Percentiles rank a stretch among this genome's conserved stretches.
Evolutionary conservation across 768 basidiomycete genomes (phyloP).

Genomic region (Russula emetica): DNA sequence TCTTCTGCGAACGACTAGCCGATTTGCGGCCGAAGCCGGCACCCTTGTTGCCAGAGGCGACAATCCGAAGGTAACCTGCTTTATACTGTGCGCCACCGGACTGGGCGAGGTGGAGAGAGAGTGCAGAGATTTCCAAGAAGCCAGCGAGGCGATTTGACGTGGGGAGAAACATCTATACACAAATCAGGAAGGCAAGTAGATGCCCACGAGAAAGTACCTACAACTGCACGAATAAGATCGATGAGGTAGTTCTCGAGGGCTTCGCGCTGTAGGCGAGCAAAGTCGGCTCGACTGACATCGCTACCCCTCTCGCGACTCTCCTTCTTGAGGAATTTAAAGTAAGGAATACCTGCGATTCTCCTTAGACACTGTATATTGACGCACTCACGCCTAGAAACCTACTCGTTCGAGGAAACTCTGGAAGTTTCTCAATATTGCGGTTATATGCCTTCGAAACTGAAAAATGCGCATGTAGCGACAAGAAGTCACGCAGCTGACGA

Average conservation of each 20-base stretch:
- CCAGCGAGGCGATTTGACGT: conserved; percentile 82
- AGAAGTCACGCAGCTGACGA: conserved; percentile 86
- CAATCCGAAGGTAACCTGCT: conserved; percentile 73
- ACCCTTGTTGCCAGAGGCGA: conserved; percentile 48
- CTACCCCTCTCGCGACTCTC: conserved; percentile 49
- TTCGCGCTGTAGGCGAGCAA: conserved; percentile 77
- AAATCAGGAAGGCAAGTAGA: conserved; percentile 3
- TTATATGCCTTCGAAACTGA: conserved; percentile 77
- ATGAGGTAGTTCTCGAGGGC: conserved; percentile 85
- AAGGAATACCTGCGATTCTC: conserved; percentile 62
- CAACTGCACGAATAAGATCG: conserved; percentile 82
- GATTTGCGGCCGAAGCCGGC: conserved; percentile 64
- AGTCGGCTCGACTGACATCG: conserved; percentile 62
- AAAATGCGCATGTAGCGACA: conserved; percentile 88
- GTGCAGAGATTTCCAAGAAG: conserved; percentile 88
- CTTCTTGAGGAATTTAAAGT: conserved; percentile 79
- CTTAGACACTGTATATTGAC: not conserved
- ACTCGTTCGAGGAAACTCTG: conserved; percentile 89
- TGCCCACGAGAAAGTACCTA: conserved; percentile 38
- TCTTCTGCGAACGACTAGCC: conserved; percentile 52
- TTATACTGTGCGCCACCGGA: conserved; percentile 87
- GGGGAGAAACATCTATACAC: conserved; percentile 86
- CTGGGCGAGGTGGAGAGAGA: conserved; percentile 75
- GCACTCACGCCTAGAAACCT: not conserved
- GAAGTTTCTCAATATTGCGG: conserved; percentile 68